These are phyloP conservation scores for Eimeria zaria DNA, from an alignment of 169 alveolate genomes.

Conservation along the genomic window DNA sequence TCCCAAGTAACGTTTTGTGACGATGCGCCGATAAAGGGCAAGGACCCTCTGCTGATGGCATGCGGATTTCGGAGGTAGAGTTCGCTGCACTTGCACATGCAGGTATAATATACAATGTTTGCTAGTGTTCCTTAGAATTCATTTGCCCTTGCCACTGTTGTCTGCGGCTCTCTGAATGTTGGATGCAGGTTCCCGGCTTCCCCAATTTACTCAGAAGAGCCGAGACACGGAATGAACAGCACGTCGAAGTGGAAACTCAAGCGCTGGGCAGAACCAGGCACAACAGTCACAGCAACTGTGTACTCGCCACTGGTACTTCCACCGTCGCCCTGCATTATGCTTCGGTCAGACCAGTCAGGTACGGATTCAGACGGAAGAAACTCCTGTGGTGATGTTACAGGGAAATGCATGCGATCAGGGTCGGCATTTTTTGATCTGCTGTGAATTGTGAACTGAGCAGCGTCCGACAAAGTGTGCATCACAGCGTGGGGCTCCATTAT, in stretches of 20 bases:
- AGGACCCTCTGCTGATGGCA: conserved; percentile 79
- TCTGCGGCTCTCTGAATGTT: not conserved
- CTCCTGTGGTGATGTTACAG: not conserved
- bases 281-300: conserved; percentile 60
- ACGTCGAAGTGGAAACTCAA: conserved; percentile 43
- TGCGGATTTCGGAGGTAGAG: conserved; percentile 88
- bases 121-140: not conserved
- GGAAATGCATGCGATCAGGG: not conserved
- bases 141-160: not conserved
- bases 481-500: conserved; percentile 94
- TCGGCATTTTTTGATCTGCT: not conserved
- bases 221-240: conserved; percentile 56
- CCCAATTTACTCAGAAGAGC: conserved; percentile 70
- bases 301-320: conserved; percentile 65
- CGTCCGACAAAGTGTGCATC: conserved; percentile 34
- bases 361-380: not conserved
- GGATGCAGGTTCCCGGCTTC: conserved; percentile 32
- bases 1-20: conserved; percentile 78
- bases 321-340: conserved; percentile 70
- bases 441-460: conserved; percentile 43
- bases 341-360: conserved; percentile 33
- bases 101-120: not conserved
- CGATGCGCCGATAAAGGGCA: conserved; percentile 83
- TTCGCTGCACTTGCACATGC: not conserved
- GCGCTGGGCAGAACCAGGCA: conserved; percentile 72